Evolutionary conservation across 208 protist species (phyloP), one percentile per base, ranked within the genome.

Genomic region (Leishmania martiniquensis): DNA sequence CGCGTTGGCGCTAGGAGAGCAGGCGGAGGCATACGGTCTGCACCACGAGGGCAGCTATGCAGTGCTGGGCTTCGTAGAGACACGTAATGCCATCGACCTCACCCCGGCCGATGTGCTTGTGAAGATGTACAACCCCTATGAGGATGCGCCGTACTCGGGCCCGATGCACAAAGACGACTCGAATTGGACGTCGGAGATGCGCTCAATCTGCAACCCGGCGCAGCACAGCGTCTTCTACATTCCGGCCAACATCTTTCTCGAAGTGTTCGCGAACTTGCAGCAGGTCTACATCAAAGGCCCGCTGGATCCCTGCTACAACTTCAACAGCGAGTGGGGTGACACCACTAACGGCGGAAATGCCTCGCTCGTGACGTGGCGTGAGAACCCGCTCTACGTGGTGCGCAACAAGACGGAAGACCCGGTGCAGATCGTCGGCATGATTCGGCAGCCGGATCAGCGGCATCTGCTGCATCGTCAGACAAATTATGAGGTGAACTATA

Each of bases 381-480:
- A 89, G 62, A 93, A 95, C 73, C 91, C 91, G 57, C 85, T 93
- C 22, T 95, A 94, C 75, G 78, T 85, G n/a, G 70, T 91, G 52
- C 80, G 63, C 0, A 93, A 91, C 79, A 71, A 15, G 3, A 66
- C 59, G 12, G 85, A 93, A 2, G 85, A 87, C 3, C 86, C 87
- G n/a, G 62, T 95, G 44, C 83, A 94, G 75, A 83, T 95, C 34
- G 85, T 92, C n/a, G 87, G 85, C 52, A 91, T 93, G 86, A 87
- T 95, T 65, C 78, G 88, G 10, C 93, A 95, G 81, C 87, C 87
- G 25, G 93, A 96, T 75, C 89, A 96, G 84, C 87, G 93, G 49
- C 91, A 93, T 65, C 72, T 87, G 72, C 83, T 93, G 29, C 89
- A 96, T 81, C 83, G 80, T 45, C 77, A 89, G 76, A 93, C 76